Percentiles rank a stretch among this genome's conserved stretches.
These are phyloP conservation scores for Salvia splendens DNA, from an alignment of 257 asterid species.

Conservation along the genomic window DNA sequence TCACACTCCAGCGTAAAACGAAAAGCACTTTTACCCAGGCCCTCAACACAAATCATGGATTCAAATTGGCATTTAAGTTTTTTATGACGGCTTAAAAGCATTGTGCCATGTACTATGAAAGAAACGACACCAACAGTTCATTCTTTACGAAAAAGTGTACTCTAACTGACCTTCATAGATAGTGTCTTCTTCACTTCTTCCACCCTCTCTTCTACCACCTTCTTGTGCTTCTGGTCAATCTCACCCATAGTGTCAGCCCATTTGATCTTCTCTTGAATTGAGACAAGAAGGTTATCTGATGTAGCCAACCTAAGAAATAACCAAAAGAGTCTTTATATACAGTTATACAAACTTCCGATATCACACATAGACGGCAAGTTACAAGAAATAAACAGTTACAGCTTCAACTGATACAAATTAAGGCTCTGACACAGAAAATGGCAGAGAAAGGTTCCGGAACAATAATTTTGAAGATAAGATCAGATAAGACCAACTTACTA, in stretches of 20 bases:
- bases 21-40: background rate
- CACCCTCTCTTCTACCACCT: constrained; percentile 77
- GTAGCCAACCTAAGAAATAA: constrained; percentile 64
- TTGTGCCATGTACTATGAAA: constrained; percentile 5
- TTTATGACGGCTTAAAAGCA: background rate
- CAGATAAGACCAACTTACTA: constrained; percentile 22
- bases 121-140: background rate
- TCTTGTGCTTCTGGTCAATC: constrained; percentile 67
- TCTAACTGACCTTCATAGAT: constrained; percentile 75
- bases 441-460: background rate
- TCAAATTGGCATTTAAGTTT: constrained; percentile 22
- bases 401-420: constrained; percentile 10
- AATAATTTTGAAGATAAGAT: background rate
- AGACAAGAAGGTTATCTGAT: constrained; percentile 77
- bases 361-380: constrained; percentile 6
- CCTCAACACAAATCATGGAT: constrained; percentile 18
- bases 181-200: constrained; percentile 79
- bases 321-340: constrained; percentile 14
- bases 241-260: constrained; percentile 94
- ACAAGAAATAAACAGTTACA: background rate
- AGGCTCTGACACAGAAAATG: background rate
- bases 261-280: constrained; percentile 97
- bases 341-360: constrained; percentile 16
- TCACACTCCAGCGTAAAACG: constrained; percentile 14
- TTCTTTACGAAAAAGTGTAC: constrained; percentile 22